Evolutionary conservation across 2,329 filamentous ascomycete genomes (phyloP), one percentile per base, ranked within the genome.

Genomic region (Trichoderma sp.): DNA sequence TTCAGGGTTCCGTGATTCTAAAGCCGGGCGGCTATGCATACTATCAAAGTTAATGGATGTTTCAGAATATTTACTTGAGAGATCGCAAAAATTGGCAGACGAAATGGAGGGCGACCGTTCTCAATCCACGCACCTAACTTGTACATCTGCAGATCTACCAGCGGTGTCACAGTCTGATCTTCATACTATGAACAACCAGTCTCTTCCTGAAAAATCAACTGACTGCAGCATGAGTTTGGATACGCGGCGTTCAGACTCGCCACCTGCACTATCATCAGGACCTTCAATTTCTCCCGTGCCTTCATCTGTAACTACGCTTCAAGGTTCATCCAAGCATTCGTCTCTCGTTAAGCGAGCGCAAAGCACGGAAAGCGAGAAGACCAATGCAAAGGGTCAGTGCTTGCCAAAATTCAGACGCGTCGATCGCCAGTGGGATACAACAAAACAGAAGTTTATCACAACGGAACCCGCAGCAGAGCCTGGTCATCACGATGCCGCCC

Each of bases 401-500:
- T n/a, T 2, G n/a, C 55, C 55, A 2, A 58, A 83, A 49, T 87
- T 79, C 77, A 86, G 85, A 74, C 81, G 86, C 1, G 84, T 87
- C 5, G 85, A 88, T 70, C 82, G 83, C 72, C 80, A 87, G 0
- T 88, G 86, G 85, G 85, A 87, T 71, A 82, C 76, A 31, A 76
- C 74, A 8, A 80, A 83, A 10, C 83, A 86, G 73, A 49, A 49
- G 81, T 83, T 70, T 87, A 80, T 79, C 0, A 49, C 21, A 13
- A 49, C 5, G n/a, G 21, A 49, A 13, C 47, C 4, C 47, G 11
- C n/a, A 13, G 21, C 10, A 49, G 47, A 49, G 43, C 87, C 84
- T 72, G 80, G 89, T 2, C 85, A 89, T 2, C 86, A 88, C 66
- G 82, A 87, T 56, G 88, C 84, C 7, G 81, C 84, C 16, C 79